Conservation (phyloP, 139 green algal species). For the Chlamydomonas applanata region DNA sequence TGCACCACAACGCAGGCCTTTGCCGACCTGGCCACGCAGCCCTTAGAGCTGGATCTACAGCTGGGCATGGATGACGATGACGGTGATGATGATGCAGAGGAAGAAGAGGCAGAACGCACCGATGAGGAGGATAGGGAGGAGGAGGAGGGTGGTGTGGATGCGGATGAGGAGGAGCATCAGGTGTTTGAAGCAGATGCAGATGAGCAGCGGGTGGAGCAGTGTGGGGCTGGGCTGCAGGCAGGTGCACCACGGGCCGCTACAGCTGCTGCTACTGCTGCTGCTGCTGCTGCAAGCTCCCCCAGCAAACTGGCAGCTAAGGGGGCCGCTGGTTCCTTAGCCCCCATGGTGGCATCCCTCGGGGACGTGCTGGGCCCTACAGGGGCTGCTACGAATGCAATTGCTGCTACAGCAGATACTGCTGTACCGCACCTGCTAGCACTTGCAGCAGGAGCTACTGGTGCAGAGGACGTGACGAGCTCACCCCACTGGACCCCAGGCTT, state of each 20-base stretch:
- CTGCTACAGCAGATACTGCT: too few species aligned
- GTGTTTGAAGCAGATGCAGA: not conserved
- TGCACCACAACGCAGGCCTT: not conserved
- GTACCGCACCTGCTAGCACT: too few species aligned
- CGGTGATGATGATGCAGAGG: not conserved
- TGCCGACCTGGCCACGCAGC: not conserved
- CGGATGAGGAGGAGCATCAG: not conserved
- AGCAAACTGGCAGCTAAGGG: too few species aligned
- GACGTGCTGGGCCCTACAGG: not conserved
- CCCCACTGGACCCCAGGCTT: too few species aligned
- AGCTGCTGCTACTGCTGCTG: too few species aligned
- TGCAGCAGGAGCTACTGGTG: too few species aligned
- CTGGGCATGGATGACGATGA: not conserved
- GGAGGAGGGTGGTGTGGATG: not conserved
- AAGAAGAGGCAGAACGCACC: not conserved
- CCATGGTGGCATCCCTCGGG: not conserved
- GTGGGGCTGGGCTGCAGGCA: too few species aligned
- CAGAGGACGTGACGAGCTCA: too few species aligned
- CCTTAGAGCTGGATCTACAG: not conserved
- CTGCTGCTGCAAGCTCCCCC: too few species aligned
- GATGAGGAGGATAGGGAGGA: not conserved
- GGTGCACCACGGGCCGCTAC: too few species aligned
- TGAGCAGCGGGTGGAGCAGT: too few species aligned
- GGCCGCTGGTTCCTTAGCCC: not conserved
- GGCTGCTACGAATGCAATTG: not conserved